phyloP scores from a whole-genome alignment of 2,329 filamentous ascomycete genomes.

The Colletotrichum incanum region DNA sequence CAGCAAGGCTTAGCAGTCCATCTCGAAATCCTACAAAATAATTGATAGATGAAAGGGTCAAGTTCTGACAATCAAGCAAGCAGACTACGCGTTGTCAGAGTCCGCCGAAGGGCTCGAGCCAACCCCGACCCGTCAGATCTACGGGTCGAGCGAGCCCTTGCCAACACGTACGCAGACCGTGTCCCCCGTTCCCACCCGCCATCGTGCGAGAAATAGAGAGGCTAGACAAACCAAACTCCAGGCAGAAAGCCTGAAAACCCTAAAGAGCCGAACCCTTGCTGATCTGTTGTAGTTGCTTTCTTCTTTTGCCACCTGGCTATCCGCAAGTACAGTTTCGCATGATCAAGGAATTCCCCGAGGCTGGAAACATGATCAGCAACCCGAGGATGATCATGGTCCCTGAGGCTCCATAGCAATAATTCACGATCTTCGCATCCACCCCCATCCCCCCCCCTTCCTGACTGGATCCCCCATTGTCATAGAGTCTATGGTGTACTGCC shows the following conservation, averaged over 20 bases:
- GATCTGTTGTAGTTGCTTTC: neutral
- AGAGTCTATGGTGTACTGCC: neutral
- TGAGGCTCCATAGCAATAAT: neutral
- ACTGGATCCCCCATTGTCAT: neutral
- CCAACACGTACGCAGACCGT: neutral
- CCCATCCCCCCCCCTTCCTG: neutral
- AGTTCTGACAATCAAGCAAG: neutral
- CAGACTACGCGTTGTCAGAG: neutral
- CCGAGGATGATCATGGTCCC: slow-evolving; percentile 15
- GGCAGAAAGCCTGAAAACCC: neutral
- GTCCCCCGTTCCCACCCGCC: too few species aligned
- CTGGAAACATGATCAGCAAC: slow-evolving; percentile 15
- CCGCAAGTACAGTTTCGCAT: neutral
- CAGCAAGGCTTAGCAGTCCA: neutral
- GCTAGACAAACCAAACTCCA: neutral
- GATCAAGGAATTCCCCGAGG: neutral
- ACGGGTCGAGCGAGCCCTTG: neutral
- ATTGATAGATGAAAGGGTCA: slow-evolving; percentile 3
- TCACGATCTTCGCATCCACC: neutral
- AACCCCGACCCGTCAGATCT: slow-evolving; percentile 1
- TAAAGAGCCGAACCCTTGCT: neutral
- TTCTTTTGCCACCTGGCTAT: neutral
- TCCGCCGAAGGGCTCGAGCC: slow-evolving; percentile 5
- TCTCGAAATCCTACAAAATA: neutral
- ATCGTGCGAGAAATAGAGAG: neutral